Conservation (phyloP, 2,329 filamentous ascomycete genomes). For the Penicillium frequentans region DNA sequence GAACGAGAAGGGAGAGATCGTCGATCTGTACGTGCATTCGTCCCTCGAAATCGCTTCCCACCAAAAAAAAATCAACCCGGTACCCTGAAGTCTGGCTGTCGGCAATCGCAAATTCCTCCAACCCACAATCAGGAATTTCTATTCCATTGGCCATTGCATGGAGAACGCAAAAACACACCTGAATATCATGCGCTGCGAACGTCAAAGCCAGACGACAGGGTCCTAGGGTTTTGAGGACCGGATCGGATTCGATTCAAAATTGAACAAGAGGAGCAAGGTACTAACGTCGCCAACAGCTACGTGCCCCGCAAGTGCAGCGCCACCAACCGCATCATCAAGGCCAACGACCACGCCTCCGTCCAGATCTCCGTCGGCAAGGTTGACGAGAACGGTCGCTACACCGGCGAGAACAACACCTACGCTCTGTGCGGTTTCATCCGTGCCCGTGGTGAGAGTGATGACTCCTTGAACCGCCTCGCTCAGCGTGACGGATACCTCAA, state of each 20-base stretch:
- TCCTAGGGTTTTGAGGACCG: slow-evolving; percentile 5
- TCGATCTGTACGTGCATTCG: slow-evolving; percentile 78
- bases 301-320: slow-evolving; percentile 98
- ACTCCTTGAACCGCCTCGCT: slow-evolving; percentile 90
- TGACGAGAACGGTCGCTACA: slow-evolving; percentile 96
- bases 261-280: slow-evolving; percentile 1
- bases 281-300: slow-evolving; percentile 62
- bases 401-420: slow-evolving; percentile 96
- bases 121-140: slow-evolving; percentile 3
- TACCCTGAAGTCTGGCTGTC: slow-evolving; percentile 14
- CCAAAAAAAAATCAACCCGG: neutral
- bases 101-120: slow-evolving; percentile 2
- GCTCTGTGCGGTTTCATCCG: slow-evolving; percentile 97
- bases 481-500: slow-evolving; percentile 97
- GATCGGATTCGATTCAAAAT: neutral
- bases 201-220: neutral
- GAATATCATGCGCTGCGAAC: slow-evolving; percentile 2
- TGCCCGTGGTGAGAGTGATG: slow-evolving; percentile 96
- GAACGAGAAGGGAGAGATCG: slow-evolving; percentile 99
- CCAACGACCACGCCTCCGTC: slow-evolving; percentile 98
- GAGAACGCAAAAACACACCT: neutral
- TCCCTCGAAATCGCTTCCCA: slow-evolving; percentile 14
- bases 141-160: neutral
- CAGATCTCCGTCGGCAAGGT: slow-evolving; percentile 98
- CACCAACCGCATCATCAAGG: slow-evolving; percentile 99